phyloP scores from a whole-genome alignment of 2,329 filamentous ascomycete genomes.

The Botrytis fabae region DNA sequence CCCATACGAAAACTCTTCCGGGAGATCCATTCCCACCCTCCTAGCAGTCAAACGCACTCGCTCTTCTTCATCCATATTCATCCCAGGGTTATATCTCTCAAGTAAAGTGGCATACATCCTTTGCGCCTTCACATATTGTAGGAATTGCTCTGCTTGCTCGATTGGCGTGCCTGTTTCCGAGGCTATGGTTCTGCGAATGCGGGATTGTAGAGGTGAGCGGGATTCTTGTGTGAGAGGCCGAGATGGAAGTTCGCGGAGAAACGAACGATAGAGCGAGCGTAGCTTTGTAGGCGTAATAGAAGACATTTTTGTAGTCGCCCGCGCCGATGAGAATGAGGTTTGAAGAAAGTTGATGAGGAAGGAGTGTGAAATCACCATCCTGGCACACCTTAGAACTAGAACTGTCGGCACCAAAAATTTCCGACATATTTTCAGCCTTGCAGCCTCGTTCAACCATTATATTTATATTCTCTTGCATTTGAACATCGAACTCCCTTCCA shows the following conservation, averaged over 20 bases:
- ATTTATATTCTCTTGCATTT: not conserved
- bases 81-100: slow-evolving; percentile 91
- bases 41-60: slow-evolving; percentile 79
- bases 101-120: slow-evolving; percentile 76
- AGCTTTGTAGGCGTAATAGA: slow-evolving; percentile 49
- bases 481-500: not conserved
- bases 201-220: slow-evolving; percentile 68
- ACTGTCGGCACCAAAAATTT: slow-evolving; percentile 1
- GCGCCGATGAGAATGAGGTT: slow-evolving; percentile 10
- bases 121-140: slow-evolving; percentile 83
- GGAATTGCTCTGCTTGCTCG: slow-evolving; percentile 70
- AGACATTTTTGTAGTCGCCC: slow-evolving; percentile 27
- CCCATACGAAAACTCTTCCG: slow-evolving; percentile 54
- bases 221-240: slow-evolving; percentile 52
- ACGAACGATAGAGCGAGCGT: slow-evolving; percentile 80
- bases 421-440: slow-evolving; percentile 17
- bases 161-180: slow-evolving; percentile 38
- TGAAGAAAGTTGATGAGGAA: not conserved
- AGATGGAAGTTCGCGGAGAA: slow-evolving; percentile 86
- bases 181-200: slow-evolving; percentile 65
- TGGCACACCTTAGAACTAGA: not conserved
- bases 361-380: not conserved
- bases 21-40: slow-evolving; percentile 88
- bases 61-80: slow-evolving; percentile 84
- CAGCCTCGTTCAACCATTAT: slow-evolving; percentile 1